A percentile compares a stretch with the other conserved stretches of the same genome.
These are phyloP conservation scores for Neonectria magnoliae DNA, from an alignment of 2,329 filamentous ascomycete species.

Conservation along the genomic window DNA sequence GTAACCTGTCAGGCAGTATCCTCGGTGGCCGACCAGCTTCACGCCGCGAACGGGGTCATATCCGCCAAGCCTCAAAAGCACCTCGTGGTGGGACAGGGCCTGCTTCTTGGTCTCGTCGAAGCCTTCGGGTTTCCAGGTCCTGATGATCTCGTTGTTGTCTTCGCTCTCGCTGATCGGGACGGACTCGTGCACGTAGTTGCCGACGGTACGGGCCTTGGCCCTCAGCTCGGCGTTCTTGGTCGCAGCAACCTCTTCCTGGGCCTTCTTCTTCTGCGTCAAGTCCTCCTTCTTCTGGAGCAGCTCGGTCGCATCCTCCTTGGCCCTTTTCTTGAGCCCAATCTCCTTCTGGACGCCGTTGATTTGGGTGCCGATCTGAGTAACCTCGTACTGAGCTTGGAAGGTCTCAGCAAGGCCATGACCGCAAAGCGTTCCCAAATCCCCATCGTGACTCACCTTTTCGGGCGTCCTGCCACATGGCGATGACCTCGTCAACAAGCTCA, in stretches of 20 bases:
- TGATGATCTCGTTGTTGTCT: slow-evolving; percentile 83
- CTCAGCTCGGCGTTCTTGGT: slow-evolving; percentile 80
- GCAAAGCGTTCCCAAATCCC: slow-evolving; percentile 9
- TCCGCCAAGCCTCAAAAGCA: slow-evolving; percentile 85
- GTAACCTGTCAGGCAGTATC: slow-evolving; percentile 91
- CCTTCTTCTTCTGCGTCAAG: slow-evolving; percentile 84
- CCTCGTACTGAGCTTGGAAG: slow-evolving; percentile 72
- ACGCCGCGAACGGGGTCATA: slow-evolving; percentile 93
- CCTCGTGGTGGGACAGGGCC: slow-evolving; percentile 91
- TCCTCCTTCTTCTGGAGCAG: slow-evolving; percentile 81
- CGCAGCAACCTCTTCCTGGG: slow-evolving; percentile 75
- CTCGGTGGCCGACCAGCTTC: slow-evolving; percentile 93
- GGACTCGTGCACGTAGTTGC: slow-evolving; percentile 78
- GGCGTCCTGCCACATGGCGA: slow-evolving; percentile 86
- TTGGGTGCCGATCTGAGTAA: slow-evolving; percentile 81
- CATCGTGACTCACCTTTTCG: slow-evolving; percentile 65
- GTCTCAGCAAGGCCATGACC: slow-evolving; percentile 20
- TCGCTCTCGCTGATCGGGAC: slow-evolving; percentile 87
- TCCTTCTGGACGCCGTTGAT: slow-evolving; percentile 92
- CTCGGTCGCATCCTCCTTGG: slow-evolving; percentile 87
- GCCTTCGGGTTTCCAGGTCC: slow-evolving; percentile 83
- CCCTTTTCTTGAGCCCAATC: slow-evolving; percentile 92
- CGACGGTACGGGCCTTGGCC: slow-evolving; percentile 83
- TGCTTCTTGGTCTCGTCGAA: slow-evolving; percentile 78
- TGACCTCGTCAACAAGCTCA: slow-evolving; percentile 90